phyloP scores from a whole-genome alignment of 441 rosid species.

The Theobroma grandiflorum region DNA sequence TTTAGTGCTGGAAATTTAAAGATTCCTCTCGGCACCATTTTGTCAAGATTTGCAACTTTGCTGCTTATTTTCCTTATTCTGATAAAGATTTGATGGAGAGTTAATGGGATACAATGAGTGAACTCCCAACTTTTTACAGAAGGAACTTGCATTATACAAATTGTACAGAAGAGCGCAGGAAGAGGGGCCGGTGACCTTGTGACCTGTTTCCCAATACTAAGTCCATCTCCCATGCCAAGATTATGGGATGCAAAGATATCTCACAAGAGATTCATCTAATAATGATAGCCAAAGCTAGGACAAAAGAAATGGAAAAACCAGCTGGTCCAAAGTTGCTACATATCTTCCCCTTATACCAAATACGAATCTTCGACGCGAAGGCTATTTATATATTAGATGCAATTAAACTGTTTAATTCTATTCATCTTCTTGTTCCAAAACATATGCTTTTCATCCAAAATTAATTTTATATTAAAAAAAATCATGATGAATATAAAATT shows the following conservation, averaged over 20 bases:
- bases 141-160: slow-evolving; percentile 14
- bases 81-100: not conserved
- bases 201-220: slow-evolving; percentile 9
- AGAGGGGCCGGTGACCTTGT: slow-evolving; percentile 1
- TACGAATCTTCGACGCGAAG: not conserved
- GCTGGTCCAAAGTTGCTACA: not conserved
- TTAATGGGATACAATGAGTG: not conserved
- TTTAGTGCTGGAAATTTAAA: not conserved
- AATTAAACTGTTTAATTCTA: not conserved
- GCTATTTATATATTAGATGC: not conserved
- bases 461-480: not conserved
- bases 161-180: not conserved
- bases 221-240: slow-evolving; percentile 1
- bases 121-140: not conserved
- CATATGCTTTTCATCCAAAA: not conserved
- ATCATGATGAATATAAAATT: too few species aligned
- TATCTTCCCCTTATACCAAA: not conserved
- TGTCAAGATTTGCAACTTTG: not conserved
- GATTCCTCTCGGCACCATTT: not conserved
- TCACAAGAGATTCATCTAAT: slow-evolving; percentile 9
- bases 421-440: not conserved
- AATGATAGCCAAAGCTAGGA: not conserved
- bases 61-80: not conserved
- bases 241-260: slow-evolving; percentile 14
- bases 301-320: not conserved